Percentiles rank a stretch among this genome's conserved stretches.
These are phyloP conservation scores for Aspergillus taichungensis DNA, from an alignment of 495 filamentous ascomycete genomes.

Conservation along the genomic window DNA sequence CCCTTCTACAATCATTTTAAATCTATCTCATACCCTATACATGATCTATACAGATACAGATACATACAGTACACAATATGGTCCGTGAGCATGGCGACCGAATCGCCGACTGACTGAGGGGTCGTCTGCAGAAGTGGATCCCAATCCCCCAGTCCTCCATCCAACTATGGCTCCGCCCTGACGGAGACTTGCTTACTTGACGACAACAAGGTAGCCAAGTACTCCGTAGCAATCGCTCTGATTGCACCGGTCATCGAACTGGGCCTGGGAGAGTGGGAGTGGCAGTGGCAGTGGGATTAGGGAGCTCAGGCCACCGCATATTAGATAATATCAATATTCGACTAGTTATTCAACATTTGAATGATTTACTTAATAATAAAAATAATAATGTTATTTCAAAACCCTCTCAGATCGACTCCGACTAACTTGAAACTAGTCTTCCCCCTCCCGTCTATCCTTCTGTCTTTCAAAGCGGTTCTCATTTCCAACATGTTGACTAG, in stretches of 20 bases:
- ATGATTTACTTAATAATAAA: not conserved
- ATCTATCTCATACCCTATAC: too few relatives aligned
- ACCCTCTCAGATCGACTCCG: not conserved
- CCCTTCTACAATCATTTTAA: too few relatives aligned
- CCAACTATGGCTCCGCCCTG: constrained; percentile 17
- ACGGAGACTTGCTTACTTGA: too few relatives aligned
- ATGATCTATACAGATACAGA: too few relatives aligned
- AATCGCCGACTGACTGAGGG: constrained; percentile 8
- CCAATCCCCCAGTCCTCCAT: not conserved
- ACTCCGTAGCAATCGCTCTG: not conserved
- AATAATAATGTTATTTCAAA: not conserved
- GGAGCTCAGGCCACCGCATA: too few relatives aligned
- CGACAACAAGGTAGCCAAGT: constrained; percentile 8
- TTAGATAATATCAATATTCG: not conserved
- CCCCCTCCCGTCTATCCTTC: too few relatives aligned
- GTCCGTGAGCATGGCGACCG: constrained; percentile 9
- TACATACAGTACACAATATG: not conserved
- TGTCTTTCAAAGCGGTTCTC: too few relatives aligned
- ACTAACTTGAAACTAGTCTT: too few relatives aligned
- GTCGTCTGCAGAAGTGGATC: constrained; percentile 11
- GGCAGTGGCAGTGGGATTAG: not conserved
- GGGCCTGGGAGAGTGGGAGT: constrained; percentile 4
- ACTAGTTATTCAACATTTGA: too few relatives aligned
- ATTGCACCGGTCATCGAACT: constrained; percentile 19
- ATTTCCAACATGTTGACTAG: too few relatives aligned